phyloP scores from a whole-genome alignment of 306 rosid genomes.

The Betula pendula region DNA sequence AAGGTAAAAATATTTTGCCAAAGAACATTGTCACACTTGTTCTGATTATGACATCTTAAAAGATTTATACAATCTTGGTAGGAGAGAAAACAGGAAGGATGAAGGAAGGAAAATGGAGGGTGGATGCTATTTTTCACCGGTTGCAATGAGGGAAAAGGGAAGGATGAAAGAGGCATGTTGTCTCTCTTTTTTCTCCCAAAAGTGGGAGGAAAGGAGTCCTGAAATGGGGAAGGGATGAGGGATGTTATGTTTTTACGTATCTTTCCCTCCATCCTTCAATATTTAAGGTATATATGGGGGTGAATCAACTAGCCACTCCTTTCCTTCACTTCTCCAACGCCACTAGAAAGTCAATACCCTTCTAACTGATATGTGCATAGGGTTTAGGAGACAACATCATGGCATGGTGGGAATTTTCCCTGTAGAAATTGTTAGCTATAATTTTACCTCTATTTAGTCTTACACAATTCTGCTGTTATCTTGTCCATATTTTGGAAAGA shows the following conservation, averaged over 20 bases:
- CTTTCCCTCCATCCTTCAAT: neutral
- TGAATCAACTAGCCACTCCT: neutral
- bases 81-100: no score
- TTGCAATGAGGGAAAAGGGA: no score
- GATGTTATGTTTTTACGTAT: neutral
- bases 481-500: neutral
- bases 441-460: neutral
- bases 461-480: neutral
- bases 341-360: neutral
- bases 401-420: neutral
- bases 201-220: neutral
- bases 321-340: neutral
- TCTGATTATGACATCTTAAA: no score
- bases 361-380: neutral
- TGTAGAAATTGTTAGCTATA: neutral
- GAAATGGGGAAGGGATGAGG: neutral
- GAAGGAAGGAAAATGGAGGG: no score
- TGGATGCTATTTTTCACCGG: no score
- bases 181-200: neutral
- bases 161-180: neutral
- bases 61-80: no score
- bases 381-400: neutral
- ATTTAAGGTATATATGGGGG: neutral
- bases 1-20: no score
- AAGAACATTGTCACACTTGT: no score